Evolutionary conservation across 257 asterid species (phyloP).

Genomic region (Euphrasia confusa): DNA sequence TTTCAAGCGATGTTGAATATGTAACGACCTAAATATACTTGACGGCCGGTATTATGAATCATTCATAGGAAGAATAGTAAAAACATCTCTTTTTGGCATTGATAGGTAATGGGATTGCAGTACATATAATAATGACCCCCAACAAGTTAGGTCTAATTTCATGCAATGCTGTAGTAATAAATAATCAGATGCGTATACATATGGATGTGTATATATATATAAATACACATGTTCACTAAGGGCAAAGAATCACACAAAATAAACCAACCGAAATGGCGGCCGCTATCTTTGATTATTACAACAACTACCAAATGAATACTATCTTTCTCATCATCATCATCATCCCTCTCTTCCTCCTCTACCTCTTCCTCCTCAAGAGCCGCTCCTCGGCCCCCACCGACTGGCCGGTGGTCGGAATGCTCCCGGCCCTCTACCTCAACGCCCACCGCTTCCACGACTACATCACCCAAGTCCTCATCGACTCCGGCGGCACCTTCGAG

Average conservation of each 20-base stretch:
- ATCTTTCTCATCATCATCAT: slow-evolving; percentile 1
- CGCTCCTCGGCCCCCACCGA: slow-evolving; percentile 20
- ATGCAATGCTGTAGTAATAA: too few relatives aligned
- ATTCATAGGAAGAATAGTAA: too few relatives aligned
- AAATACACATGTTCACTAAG: neutral
- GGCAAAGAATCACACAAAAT: neutral
- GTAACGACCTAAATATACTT: too few relatives aligned
- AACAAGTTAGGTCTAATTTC: too few relatives aligned
- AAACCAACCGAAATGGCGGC: neutral
- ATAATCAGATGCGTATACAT: too few relatives aligned
- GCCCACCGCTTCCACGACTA: slow-evolving; percentile 22
- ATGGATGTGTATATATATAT: too few relatives aligned
- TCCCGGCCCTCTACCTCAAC: slow-evolving; percentile 25
- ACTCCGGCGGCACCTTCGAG: slow-evolving; percentile 28
- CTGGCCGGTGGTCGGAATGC: slow-evolving; percentile 40
- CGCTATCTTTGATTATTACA: slow-evolving; percentile 5
- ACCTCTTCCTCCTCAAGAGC: neutral
- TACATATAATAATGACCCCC: too few relatives aligned
- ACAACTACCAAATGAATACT: neutral
- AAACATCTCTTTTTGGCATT: too few relatives aligned
- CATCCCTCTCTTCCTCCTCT: neutral
- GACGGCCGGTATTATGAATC: too few relatives aligned
- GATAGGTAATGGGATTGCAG: too few relatives aligned
- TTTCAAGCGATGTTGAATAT: too few relatives aligned
- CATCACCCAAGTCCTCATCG: slow-evolving; percentile 20